A percentile compares a stretch with the other conserved stretches of the same genome.
These are phyloP conservation scores for Podaxis pistillaris DNA, from an alignment of 768 basidiomycete genomes.

Conservation along the genomic window DNA sequence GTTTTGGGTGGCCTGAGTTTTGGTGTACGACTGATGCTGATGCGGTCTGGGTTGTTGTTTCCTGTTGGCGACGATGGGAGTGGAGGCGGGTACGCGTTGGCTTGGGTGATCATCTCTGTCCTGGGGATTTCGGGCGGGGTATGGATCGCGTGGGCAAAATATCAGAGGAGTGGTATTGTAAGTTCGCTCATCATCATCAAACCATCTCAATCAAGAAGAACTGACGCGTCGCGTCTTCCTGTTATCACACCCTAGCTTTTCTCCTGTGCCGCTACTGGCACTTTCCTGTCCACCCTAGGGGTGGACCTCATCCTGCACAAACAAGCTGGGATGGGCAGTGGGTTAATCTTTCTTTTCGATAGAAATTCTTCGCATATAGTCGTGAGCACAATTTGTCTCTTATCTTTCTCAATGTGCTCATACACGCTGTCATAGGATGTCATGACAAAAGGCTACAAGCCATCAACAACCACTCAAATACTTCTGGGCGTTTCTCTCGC, in stretches of 20 bases:
- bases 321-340: conserved; percentile 62
- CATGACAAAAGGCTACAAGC: conserved; percentile 45
- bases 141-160: conserved; percentile 35
- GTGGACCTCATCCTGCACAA: conserved; percentile 55
- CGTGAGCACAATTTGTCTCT: conserved; percentile 31
- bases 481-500: conserved; percentile 52
- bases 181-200: conserved; percentile 22
- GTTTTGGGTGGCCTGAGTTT: conserved; percentile 56
- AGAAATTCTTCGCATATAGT: conserved; percentile 55
- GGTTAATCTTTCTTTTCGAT: conserved; percentile 63
- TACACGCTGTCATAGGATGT: conserved; percentile 39
- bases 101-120: conserved; percentile 53
- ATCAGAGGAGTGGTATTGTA: conserved; percentile 51
- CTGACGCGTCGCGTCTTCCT: not conserved
- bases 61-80: conserved; percentile 19
- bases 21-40: conserved; percentile 51
- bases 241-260: conserved; percentile 30
- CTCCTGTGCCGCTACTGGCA: conserved; percentile 56
- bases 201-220: not conserved
- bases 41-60: conserved; percentile 50
- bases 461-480: conserved; percentile 48
- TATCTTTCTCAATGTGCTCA: not conserved
- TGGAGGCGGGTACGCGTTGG: conserved; percentile 31
- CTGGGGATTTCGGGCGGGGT: conserved; percentile 42
- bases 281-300: conserved; percentile 56